A percentile compares a stretch with the other conserved stretches of the same genome.
Conservation (phyloP, 306 rosid species). For the Notholithocarpus densiflorus region DNA sequence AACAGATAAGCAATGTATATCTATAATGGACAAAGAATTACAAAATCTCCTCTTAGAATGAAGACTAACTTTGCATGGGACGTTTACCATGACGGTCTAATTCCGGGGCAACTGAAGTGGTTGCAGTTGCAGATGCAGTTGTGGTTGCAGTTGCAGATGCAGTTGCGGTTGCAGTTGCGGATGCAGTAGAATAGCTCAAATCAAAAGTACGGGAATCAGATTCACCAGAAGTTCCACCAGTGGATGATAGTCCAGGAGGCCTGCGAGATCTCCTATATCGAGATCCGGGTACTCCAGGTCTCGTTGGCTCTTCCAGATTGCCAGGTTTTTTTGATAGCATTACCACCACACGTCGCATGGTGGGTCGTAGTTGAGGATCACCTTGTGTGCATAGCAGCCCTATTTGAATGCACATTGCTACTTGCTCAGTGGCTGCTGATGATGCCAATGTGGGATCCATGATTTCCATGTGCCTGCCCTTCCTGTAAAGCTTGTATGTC, state of each 20-base stretch:
- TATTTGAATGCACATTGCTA: slow-evolving; percentile 48
- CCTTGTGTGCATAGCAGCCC: slow-evolving; percentile 61
- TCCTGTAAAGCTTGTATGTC: slow-evolving; percentile 88
- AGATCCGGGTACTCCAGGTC: slow-evolving; percentile 70
- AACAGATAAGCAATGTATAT: not conserved
- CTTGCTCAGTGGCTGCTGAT: slow-evolving; percentile 52
- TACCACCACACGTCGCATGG: slow-evolving; percentile 75
- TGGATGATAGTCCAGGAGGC: slow-evolving; percentile 41
- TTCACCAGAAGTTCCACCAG: slow-evolving; percentile 43
- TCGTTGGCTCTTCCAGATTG: slow-evolving; percentile 65
- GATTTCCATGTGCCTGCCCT: slow-evolving; percentile 68
- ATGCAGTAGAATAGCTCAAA: slow-evolving; percentile 30
- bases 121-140: not conserved
- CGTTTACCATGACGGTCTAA: slow-evolving; percentile 36
- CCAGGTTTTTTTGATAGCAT: slow-evolving; percentile 66
- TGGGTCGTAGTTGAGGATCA: slow-evolving; percentile 66
- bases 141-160: slow-evolving; percentile 17
- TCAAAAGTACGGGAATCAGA: slow-evolving; percentile 42
- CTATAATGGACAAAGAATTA: slow-evolving; percentile 17
- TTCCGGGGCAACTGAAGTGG: not conserved
- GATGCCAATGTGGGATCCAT: slow-evolving; percentile 57
- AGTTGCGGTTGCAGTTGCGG: slow-evolving; percentile 29
- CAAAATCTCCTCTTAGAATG: slow-evolving; percentile 14
- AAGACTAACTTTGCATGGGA: slow-evolving; percentile 19
- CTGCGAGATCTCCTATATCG: slow-evolving; percentile 57